Percentiles rank a stretch among this genome's conserved stretches.
These are phyloP conservation scores for Tulasnella sp. DNA, from an alignment of 768 basidiomycete genomes.

Conservation along the genomic window DNA sequence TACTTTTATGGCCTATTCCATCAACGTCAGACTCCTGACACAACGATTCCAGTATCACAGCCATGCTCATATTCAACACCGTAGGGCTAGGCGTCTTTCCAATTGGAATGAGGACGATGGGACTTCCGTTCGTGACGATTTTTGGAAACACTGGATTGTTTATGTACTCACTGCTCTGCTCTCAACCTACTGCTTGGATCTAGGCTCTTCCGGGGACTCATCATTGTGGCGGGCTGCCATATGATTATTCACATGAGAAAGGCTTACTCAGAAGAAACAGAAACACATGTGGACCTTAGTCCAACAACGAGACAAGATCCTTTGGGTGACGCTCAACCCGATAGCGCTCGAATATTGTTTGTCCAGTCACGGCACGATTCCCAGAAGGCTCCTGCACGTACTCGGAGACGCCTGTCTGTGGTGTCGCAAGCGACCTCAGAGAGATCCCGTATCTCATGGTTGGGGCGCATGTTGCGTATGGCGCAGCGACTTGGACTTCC, in stretches of 20 bases:
- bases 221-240: constrained; percentile 6
- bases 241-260: constrained; percentile 4
- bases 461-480: not conserved
- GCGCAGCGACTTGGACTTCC: constrained; percentile 4
- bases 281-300: not conserved
- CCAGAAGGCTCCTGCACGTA: too few species aligned
- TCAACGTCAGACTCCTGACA: not conserved
- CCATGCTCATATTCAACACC: not conserved
- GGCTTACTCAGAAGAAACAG: not conserved
- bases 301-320: too few species aligned
- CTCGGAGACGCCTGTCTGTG: too few species aligned
- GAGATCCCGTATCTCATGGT: too few species aligned
- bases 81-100: not conserved
- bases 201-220: not conserved
- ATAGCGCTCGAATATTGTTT: too few species aligned
- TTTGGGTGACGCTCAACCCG: too few species aligned
- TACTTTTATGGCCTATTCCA: not conserved
- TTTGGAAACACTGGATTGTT: too few species aligned
- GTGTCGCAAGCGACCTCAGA: too few species aligned
- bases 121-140: not conserved
- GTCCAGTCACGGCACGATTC: too few species aligned
- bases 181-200: not conserved
- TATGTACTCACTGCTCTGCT: too few species aligned
- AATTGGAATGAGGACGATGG: not conserved
- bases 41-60: not conserved